These are phyloP conservation scores for Cryomyces antarcticus DNA, from an alignment of 495 filamentous ascomycete genomes.

Conservation along the genomic window DNA sequence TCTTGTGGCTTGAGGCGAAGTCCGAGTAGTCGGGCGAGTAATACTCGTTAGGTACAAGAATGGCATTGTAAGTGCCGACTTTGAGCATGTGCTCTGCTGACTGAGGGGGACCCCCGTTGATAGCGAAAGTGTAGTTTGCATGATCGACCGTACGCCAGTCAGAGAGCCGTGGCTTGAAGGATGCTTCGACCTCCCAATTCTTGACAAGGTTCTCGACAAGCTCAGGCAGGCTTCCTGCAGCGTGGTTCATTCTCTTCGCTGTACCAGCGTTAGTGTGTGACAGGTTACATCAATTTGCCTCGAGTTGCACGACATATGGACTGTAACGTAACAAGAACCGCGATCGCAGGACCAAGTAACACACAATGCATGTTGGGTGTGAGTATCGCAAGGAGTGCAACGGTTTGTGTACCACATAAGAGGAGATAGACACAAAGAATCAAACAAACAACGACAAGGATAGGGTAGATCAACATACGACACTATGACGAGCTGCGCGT, in stretches of 20 bases:
- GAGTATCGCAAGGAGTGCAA: too few relatives aligned
- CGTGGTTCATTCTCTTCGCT: slow-evolving; percentile 36
- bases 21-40: slow-evolving; percentile 36
- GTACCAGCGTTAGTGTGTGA: not conserved
- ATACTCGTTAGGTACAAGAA: slow-evolving; percentile 37
- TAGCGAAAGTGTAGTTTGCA: slow-evolving; percentile 34
- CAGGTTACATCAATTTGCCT: not conserved
- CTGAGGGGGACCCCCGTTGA: slow-evolving; percentile 35
- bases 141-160: slow-evolving; percentile 45
- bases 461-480: too few relatives aligned
- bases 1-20: slow-evolving; percentile 41
- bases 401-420: too few relatives aligned
- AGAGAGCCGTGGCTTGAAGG: slow-evolving; percentile 35
- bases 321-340: not conserved
- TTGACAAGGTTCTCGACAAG: slow-evolving; percentile 51
- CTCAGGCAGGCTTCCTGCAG: slow-evolving; percentile 30
- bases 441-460: too few relatives aligned
- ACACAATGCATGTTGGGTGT: not conserved
- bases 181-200: slow-evolving; percentile 53
- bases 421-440: too few relatives aligned
- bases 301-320: not conserved
- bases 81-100: slow-evolving; percentile 42
- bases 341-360: not conserved
- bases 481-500: too few relatives aligned
- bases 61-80: slow-evolving; percentile 47